These are phyloP conservation scores for Crassisporium funariophilum DNA, from an alignment of 768 basidiomycete genomes.

Conservation along the genomic window DNA sequence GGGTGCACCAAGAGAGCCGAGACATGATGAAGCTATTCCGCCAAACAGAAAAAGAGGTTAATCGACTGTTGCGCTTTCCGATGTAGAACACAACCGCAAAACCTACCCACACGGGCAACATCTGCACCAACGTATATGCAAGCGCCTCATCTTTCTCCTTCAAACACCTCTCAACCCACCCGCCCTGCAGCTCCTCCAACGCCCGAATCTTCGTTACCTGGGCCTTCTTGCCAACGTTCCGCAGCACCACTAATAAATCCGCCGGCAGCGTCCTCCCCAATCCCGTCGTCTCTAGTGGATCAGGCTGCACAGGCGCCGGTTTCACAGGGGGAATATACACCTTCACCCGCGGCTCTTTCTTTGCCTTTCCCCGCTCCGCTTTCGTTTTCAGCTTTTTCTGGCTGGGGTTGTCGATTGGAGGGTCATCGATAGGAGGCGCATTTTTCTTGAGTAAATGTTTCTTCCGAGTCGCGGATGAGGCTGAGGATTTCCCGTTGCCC, in stretches of 20 bases:
- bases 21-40: slow-evolving; percentile 79
- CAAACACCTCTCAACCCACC: slow-evolving; percentile 62
- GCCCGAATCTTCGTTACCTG: slow-evolving; percentile 81
- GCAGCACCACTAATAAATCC: slow-evolving; percentile 79
- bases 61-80: slow-evolving; percentile 4
- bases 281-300: slow-evolving; percentile 86
- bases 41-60: not conserved
- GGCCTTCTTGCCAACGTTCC: slow-evolving; percentile 88
- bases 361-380: slow-evolving; percentile 56
- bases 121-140: slow-evolving; percentile 49
- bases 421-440: slow-evolving; percentile 50
- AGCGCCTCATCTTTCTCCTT: slow-evolving; percentile 43
- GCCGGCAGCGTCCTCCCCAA: slow-evolving; percentile 74
- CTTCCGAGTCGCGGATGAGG: slow-evolving; percentile 85
- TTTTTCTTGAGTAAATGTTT: slow-evolving; percentile 87
- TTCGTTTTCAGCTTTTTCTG: slow-evolving; percentile 51
- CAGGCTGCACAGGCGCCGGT: slow-evolving; percentile 69
- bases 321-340: slow-evolving; percentile 86
- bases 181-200: slow-evolving; percentile 76
- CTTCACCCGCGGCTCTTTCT: slow-evolving; percentile 80
- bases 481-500: slow-evolving; percentile 68
- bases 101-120: slow-evolving; percentile 92
- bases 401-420: slow-evolving; percentile 24
- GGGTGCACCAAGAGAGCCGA: slow-evolving; percentile 81
- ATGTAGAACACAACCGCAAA: slow-evolving; percentile 1